Conservation (phyloP, 352 stramenopile species). For the Aphanomyces cochlioides region DNA sequence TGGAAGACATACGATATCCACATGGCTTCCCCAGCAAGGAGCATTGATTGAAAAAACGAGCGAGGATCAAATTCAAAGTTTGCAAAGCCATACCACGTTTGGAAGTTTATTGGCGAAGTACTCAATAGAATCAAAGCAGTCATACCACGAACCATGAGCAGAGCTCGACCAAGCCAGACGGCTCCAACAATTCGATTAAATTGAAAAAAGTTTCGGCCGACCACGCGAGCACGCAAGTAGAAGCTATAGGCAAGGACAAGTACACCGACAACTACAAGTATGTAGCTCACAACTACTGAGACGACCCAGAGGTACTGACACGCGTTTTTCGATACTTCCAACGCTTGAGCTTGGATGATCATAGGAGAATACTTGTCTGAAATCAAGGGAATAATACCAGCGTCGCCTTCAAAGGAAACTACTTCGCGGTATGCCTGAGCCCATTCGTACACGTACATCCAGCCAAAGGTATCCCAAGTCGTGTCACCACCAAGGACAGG, state of each 20-base stretch:
- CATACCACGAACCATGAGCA: slow-evolving; percentile 14
- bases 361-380: neutral
- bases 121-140: slow-evolving; percentile 13
- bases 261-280: neutral
- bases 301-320: slow-evolving; percentile 21
- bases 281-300: neutral
- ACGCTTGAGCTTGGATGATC: neutral
- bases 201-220: neutral
- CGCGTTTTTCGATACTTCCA: slow-evolving; percentile 22
- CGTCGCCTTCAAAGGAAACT: slow-evolving; percentile 3
- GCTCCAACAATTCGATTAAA: slow-evolving; percentile 8
- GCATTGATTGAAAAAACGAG: slow-evolving; percentile 4
- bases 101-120: neutral
- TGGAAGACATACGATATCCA: slow-evolving; percentile 19
- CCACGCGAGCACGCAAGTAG: neutral
- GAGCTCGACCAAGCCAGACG: slow-evolving; percentile 5
- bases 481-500: neutral
- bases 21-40: slow-evolving; percentile 9
- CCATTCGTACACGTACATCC: slow-evolving; percentile 4
- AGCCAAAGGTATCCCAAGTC: slow-evolving; percentile 7
- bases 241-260: slow-evolving; percentile 8
- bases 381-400: neutral
- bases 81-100: neutral
- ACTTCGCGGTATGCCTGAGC: neutral
- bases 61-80: slow-evolving; percentile 1